phyloP scores from a whole-genome alignment of 768 basidiomycete species.

The Auricularia heimuer region DNA sequence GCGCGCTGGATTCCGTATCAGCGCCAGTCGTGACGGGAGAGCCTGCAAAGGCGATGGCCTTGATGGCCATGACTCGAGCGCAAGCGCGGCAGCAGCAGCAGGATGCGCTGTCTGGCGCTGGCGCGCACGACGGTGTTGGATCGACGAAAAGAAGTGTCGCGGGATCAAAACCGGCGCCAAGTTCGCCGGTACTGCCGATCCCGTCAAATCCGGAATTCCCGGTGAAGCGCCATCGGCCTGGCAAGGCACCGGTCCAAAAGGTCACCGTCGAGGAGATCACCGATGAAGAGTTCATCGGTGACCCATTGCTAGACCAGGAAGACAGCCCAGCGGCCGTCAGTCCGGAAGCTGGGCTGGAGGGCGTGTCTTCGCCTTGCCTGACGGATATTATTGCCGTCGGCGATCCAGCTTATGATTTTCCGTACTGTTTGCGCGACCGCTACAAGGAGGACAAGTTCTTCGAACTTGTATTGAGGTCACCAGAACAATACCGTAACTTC shows the following conservation, averaged over 20 bases:
- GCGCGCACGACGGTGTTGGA: neutral
- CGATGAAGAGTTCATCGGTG: neutral
- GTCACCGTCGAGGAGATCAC: neutral
- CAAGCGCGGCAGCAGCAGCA: neutral
- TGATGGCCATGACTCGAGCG: neutral
- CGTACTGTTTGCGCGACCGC: slow-evolving; percentile 5
- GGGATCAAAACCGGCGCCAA: neutral
- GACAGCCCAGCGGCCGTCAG: too few species aligned
- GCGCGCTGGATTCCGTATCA: neutral
- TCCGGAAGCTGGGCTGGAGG: neutral
- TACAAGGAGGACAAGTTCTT: slow-evolving; percentile 5
- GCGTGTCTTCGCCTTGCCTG: neutral
- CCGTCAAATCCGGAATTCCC: neutral
- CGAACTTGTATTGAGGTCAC: neutral
- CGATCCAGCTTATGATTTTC: neutral
- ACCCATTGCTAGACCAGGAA: neutral
- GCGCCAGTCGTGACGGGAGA: neutral
- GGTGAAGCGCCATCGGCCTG: neutral
- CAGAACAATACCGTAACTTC: slow-evolving; percentile 6
- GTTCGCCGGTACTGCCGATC: neutral
- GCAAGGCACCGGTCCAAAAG: neutral
- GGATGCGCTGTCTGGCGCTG: too few species aligned
- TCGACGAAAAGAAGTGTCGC: neutral
- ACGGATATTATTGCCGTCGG: neutral
- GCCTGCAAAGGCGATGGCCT: neutral